These are phyloP conservation scores for Pythium coloratum DNA, from an alignment of 352 stramenopile species.

Conservation along the genomic window DNA sequence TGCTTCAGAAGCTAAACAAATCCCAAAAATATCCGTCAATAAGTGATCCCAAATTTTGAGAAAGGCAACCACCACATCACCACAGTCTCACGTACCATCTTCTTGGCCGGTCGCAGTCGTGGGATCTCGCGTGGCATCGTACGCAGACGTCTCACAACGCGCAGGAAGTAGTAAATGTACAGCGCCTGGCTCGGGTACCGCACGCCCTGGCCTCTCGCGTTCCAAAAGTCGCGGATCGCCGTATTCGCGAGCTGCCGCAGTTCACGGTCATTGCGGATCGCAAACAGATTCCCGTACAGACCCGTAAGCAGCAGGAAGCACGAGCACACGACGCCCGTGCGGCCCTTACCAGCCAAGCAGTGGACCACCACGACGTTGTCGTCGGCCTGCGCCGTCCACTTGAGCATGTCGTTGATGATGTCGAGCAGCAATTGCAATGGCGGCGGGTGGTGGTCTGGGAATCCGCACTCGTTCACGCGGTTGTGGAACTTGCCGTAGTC, in stretches of 20 bases:
- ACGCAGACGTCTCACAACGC: slow-evolving; percentile 53
- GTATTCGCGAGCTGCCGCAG: slow-evolving; percentile 63
- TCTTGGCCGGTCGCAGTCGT: slow-evolving; percentile 49
- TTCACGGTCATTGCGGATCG: slow-evolving; percentile 61
- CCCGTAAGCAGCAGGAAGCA: slow-evolving; percentile 78
- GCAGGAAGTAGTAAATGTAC: slow-evolving; percentile 90
- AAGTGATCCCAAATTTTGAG: no score
- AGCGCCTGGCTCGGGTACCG: slow-evolving; percentile 79
- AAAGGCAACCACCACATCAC: no score
- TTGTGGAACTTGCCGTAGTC: slow-evolving; percentile 76
- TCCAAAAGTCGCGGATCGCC: slow-evolving; percentile 78
- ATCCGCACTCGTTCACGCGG: slow-evolving; percentile 74
- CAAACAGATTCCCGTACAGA: slow-evolving; percentile 72
- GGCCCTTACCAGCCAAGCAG: slow-evolving; percentile 77
- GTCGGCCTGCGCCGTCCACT: slow-evolving; percentile 57
- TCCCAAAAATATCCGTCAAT: no score
- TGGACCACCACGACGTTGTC: slow-evolving; percentile 83
- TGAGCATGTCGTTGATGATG: slow-evolving; percentile 86
- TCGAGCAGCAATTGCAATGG: slow-evolving; percentile 76
- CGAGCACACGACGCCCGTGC: slow-evolving; percentile 81
- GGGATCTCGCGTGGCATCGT: slow-evolving; percentile 59
- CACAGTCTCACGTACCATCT: slow-evolving; percentile 32
- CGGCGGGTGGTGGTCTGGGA: slow-evolving; percentile 80
- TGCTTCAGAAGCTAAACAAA: slow-evolving; percentile 37
- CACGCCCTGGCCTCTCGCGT: slow-evolving; percentile 74